Evolutionary conservation across 2,329 filamentous ascomycete species (phyloP), one percentile per base, ranked within the genome.

Genomic region (Curvularia spicifera): DNA sequence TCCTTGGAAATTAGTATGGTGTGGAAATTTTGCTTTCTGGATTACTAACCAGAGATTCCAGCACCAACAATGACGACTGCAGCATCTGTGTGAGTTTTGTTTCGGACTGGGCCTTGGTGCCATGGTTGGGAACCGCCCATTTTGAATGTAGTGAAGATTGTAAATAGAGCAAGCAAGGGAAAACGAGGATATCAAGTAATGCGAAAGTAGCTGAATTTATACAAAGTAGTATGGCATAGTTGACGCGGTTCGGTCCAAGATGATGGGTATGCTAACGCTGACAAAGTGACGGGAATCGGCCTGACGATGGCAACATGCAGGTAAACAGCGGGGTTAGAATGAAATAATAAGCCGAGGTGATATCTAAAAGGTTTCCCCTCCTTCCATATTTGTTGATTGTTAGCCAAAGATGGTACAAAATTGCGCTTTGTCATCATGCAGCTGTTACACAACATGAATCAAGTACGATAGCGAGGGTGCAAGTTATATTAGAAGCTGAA

Each of bases 11-110:
- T 63, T 13, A 62, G 55, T 22, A 20, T 28, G 13, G 10, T 33
- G 9, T 4, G 4, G 7, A 15, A 1, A 3, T 33, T 2, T 4
- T 7, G 5, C 10, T 33, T 10, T 9, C 42, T 37, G 3, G 8
- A 20, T 9, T 31, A 33, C 53, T 12, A 71, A 80, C 82, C 82
- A 56, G 81, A 83, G 31, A 85, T 80, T 0, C 83, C 83, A 7
- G 82, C 84, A 4, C 84, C 84, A 35, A 87, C 83, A 51, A 87
- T 86, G 8, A 85, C 80, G 1, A 86, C 83, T 2, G 82, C 80
- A 0, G 83, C 81, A 60, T 81, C 78, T 7, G 81, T 82, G 59
- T 82, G 81, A 60, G 82, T 78, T 51, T 80, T 79, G 60, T 85
- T 85, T 15, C 81, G 78, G 9, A 81, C 74, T 1, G 76, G 74